Percentiles rank a stretch among this genome's conserved stretches.
phyloP scores from a whole-genome alignment of 169 alveolate genomes.

The Theileria annulata region DNA sequence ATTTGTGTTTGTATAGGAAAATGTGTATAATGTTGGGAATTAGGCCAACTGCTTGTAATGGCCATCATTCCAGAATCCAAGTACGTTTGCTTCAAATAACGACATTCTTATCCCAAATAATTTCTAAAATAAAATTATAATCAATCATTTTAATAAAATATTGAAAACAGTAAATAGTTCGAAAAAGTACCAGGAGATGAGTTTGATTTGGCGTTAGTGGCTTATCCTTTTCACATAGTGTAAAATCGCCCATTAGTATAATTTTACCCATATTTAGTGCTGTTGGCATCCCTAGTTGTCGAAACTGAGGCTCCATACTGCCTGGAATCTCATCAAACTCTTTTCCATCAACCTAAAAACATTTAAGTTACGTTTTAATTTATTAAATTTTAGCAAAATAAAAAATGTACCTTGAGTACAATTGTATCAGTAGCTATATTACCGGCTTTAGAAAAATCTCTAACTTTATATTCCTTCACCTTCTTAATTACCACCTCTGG shows the following conservation, averaged over 20 bases:
- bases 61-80: conserved; percentile 51
- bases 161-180: background rate
- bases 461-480: conserved; percentile 49
- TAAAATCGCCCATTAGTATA: conserved; percentile 46
- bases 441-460: conserved; percentile 58
- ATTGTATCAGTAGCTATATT: conserved; percentile 45
- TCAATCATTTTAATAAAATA: background rate
- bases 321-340: conserved; percentile 53
- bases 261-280: conserved; percentile 60
- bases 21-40: background rate
- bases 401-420: conserved; percentile 35
- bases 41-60: conserved; percentile 17
- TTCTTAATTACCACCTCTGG: conserved; percentile 53
- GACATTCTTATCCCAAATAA: conserved; percentile 58
- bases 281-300: conserved; percentile 63
- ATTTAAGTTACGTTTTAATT: background rate
- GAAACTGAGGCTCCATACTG: conserved; percentile 65
- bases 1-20: too few relatives aligned
- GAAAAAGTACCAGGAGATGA: conserved; percentile 29
- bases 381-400: background rate
- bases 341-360: conserved; percentile 34
- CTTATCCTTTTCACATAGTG: conserved; percentile 46
- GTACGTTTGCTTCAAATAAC: conserved; percentile 26
- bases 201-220: conserved; percentile 64
- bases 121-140: conserved; percentile 19